Conservation (phyloP, 2,329 filamentous ascomycete species). For the Tricladium varicosporioides region DNA sequence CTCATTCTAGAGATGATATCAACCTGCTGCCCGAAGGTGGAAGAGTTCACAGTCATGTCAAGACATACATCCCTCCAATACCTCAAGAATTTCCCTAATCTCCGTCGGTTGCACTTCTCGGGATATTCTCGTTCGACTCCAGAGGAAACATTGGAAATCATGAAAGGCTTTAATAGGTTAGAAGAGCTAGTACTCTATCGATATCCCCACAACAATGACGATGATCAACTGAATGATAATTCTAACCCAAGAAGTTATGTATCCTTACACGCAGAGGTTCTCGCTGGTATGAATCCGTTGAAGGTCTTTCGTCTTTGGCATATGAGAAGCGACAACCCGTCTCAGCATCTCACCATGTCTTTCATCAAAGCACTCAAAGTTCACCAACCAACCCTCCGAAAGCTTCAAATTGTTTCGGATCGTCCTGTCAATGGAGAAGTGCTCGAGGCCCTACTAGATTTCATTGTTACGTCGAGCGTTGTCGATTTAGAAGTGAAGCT, state of each 20-base stretch:
- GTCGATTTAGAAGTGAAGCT: neutral
- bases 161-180: slow-evolving; percentile 6
- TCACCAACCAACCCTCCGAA: neutral
- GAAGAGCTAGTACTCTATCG: slow-evolving; percentile 10
- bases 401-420: neutral
- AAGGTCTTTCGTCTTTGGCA: slow-evolving; percentile 6
- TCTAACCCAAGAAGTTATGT: neutral
- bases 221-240: neutral
- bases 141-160: slow-evolving; percentile 4
- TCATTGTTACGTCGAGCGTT: neutral
- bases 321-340: slow-evolving; percentile 4
- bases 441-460: slow-evolving; percentile 1
- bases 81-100: slow-evolving; percentile 5
- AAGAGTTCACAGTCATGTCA: slow-evolving; percentile 4
- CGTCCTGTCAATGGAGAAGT: neutral
- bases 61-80: slow-evolving; percentile 3
- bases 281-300: slow-evolving; percentile 8
- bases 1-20: slow-evolving; percentile 15
- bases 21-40: slow-evolving; percentile 1
- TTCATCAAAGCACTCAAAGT: slow-evolving; percentile 5
- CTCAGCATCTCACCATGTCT: neutral
- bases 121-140: slow-evolving; percentile 7
- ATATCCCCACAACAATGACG: slow-evolving; percentile 1
- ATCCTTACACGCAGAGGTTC: slow-evolving; percentile 6
- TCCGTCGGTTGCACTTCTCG: slow-evolving; percentile 3